Percentiles rank a stretch among this genome's conserved stretches.
These are phyloP conservation scores for Brachypodium distachyon DNA, from an alignment of 202 grass and related monocot species.

Conservation along the genomic window DNA sequence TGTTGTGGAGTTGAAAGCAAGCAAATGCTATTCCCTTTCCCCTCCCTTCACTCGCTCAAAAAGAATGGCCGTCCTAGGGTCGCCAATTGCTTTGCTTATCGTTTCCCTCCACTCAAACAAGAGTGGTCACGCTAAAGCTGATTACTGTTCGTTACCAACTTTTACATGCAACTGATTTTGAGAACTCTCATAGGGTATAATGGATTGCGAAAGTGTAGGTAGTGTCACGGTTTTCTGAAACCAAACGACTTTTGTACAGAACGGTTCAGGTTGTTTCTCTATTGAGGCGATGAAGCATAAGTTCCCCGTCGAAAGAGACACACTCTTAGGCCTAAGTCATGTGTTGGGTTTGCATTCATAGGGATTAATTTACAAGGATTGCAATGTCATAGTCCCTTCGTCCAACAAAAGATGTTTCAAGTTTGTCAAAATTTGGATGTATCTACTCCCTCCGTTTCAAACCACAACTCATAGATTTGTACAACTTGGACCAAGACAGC, in stretches of 20 bases:
- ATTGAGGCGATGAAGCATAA: too few species aligned
- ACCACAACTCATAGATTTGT: too few species aligned
- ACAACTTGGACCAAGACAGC: too few species aligned
- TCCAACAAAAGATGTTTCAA: too few species aligned
- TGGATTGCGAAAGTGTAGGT: not conserved
- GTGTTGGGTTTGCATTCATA: not conserved
- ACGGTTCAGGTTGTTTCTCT: too few species aligned
- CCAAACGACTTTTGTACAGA: too few species aligned
- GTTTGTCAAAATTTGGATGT: too few species aligned
- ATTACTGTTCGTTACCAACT: not conserved
- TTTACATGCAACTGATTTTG: not conserved
- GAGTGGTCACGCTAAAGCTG: not conserved
- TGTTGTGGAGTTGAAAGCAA: not conserved
- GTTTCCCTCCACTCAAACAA: not conserved
- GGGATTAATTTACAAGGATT: too few species aligned
- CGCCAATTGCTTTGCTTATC: not conserved
- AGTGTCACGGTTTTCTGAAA: not conserved
- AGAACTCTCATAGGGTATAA: not conserved
- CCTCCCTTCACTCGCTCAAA: not conserved
- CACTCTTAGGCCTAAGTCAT: not conserved
- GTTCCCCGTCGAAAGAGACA: not conserved
- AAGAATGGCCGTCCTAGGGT: not conserved
- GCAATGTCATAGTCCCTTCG: too few species aligned
- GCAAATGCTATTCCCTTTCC: not conserved
- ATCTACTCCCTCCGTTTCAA: too few species aligned